A percentile compares a stretch with the other conserved stretches of the same genome.
Evolutionary conservation across 148 eudicot species (phyloP).

Genomic region (Camellia lanceoleosa): DNA sequence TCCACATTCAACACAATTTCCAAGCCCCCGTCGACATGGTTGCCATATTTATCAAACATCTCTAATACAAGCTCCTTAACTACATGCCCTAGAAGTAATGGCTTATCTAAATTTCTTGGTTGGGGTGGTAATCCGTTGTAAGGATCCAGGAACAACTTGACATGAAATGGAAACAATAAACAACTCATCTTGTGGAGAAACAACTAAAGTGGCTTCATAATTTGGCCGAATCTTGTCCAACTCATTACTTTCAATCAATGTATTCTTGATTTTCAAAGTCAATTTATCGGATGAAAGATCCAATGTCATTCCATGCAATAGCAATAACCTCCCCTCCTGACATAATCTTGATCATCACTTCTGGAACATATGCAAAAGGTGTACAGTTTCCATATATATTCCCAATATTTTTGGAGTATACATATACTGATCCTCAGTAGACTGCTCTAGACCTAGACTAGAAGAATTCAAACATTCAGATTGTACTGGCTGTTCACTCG

Average conservation of each 20-base stretch:
- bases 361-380: slow-evolving; percentile 37
- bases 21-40: too few species aligned
- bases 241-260: slow-evolving; percentile 29
- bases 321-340: slow-evolving; percentile 25
- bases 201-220: slow-evolving; percentile 43
- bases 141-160: slow-evolving; percentile 54
- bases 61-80: slow-evolving; percentile 49
- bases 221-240: slow-evolving; percentile 57
- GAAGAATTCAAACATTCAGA: too few species aligned
- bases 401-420: too few species aligned
- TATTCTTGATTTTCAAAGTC: slow-evolving; percentile 39
- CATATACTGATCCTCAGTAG: too few species aligned
- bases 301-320: slow-evolving; percentile 18
- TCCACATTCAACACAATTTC: too few species aligned
- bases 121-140: slow-evolving; percentile 24
- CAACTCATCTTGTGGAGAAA: slow-evolving; percentile 32
- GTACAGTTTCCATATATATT: slow-evolving; percentile 43
- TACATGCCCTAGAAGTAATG: slow-evolving; percentile 46
- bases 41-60: slow-evolving; percentile 27
- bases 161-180: slow-evolving; percentile 40
- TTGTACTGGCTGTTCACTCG: too few species aligned
- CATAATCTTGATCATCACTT: slow-evolving; percentile 33
- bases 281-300: slow-evolving; percentile 30
- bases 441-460: too few species aligned
- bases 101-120: slow-evolving; percentile 20